phyloP scores from a whole-genome alignment of 1,284 basidiomycete genomes.

The Cryptococcus sp. region DNA sequence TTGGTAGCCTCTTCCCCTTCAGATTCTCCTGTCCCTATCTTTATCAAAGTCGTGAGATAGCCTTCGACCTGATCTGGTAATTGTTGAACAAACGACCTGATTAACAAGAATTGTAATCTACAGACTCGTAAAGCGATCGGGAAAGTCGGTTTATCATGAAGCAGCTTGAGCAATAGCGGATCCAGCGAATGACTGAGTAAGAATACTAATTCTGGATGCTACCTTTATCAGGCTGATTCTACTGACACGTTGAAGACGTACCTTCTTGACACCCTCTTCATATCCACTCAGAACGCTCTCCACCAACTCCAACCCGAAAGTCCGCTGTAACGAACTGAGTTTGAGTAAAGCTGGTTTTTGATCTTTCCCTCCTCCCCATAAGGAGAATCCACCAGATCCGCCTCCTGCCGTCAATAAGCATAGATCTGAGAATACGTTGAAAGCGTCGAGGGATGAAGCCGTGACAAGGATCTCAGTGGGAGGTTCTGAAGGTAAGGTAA shows the following conservation, averaged over 20 bases:
- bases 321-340: constrained; percentile 80
- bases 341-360: constrained; percentile 80
- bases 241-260: constrained; percentile 36
- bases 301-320: constrained; percentile 90
- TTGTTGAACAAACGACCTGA: constrained; percentile 84
- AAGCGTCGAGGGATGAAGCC: constrained; percentile 80
- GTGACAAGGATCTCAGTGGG: constrained; percentile 55
- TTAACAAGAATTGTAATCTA: constrained; percentile 83
- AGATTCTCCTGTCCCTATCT: constrained; percentile 66
- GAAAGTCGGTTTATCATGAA: constrained; percentile 79
- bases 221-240: not conserved
- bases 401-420: constrained; percentile 66
- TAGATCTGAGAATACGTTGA: constrained; percentile 80
- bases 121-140: constrained; percentile 84
- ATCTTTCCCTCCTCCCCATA: constrained; percentile 36
- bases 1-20: constrained; percentile 28
- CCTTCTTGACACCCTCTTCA: constrained; percentile 76
- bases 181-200: constrained; percentile 84
- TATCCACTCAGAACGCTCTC: constrained; percentile 97
- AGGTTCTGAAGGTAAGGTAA: constrained; percentile 55
- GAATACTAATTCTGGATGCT: constrained; percentile 78
- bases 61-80: constrained; percentile 75
- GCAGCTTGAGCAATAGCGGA: constrained; percentile 76
- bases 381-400: constrained; percentile 15
- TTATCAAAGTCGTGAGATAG: constrained; percentile 75